phyloP scores from a whole-genome alignment of 768 basidiomycete species.

The Psilocybe sp. region DNA sequence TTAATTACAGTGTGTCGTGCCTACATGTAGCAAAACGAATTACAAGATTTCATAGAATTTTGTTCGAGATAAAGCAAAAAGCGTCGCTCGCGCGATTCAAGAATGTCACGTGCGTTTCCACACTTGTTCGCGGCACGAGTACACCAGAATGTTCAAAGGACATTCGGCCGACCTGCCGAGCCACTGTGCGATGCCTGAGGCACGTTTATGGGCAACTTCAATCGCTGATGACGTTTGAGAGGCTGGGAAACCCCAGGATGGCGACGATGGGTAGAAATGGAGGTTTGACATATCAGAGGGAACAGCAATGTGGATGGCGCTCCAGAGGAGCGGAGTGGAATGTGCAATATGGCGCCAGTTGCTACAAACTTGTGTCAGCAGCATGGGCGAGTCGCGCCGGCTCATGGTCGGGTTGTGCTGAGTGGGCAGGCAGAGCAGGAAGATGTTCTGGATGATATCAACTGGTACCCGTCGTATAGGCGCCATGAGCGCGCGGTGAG shows the following conservation, averaged over 20 bases:
- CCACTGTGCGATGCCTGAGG: not conserved
- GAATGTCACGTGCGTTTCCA: too few species aligned
- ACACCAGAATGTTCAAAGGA: not conserved
- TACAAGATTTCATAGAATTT: too few species aligned
- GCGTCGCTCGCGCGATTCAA: too few species aligned
- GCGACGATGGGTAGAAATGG: too few species aligned
- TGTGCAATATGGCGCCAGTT: constrained; percentile 14
- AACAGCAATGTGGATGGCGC: constrained; percentile 14
- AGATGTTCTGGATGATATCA: constrained; percentile 19
- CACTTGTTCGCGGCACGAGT: too few species aligned
- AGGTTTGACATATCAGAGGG: not conserved
- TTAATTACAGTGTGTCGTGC: too few species aligned
- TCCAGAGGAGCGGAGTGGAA: constrained; percentile 15
- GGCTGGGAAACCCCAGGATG: not conserved
- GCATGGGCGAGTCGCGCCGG: constrained; percentile 10
- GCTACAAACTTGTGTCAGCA: constrained; percentile 15
- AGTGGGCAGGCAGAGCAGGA: constrained; percentile 13
- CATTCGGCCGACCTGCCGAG: not conserved
- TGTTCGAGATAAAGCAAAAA: too few species aligned
- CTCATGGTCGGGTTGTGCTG: constrained; percentile 9
- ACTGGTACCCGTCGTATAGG: constrained; percentile 14
- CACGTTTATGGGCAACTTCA: not conserved
- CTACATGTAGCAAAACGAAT: too few species aligned
- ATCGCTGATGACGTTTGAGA: not conserved
- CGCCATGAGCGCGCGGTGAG: not conserved